Evolutionary conservation across 2,329 filamentous ascomycete genomes (phyloP), one percentile per base, ranked within the genome.

Genomic region (Teratosphaeria epicoccoides): DNA sequence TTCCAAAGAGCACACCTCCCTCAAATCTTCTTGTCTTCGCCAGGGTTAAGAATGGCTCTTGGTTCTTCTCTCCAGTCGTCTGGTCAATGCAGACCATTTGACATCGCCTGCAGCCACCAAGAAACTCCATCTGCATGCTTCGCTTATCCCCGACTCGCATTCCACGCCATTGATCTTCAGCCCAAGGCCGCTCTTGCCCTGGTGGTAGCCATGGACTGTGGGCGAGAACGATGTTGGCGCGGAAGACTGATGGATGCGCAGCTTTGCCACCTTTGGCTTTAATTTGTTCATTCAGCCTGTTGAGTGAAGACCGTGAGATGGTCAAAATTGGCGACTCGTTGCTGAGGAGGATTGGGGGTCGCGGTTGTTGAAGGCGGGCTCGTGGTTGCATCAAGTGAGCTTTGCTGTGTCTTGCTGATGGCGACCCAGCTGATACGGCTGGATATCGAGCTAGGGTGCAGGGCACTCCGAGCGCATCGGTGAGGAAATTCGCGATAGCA

Each of bases 51-150:
- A 93, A 95, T 0, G 93, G 93, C 67, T 97, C 93, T 56, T 88
- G 82, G 57, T 83, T 81, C 66, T 82, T 86, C 56, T 82, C 76
- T 0, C 83, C 89, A 11, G 85, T 95, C 46, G 82, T 74, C 67
- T 96, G 93, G 63, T 98, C 84, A 45, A 97, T 81, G 65, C 91
- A 96, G 9, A 98, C 85, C 90, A 98, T 97, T 67, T 95, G 89
- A 61, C 93, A 98, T 53, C 93, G 76, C 54, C 88, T 80, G 63
- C 93, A 98, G 2, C 86, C 80, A 0, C 90, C 91, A 4, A 97
- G 71, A 62, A 94, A 80, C 55, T 85, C 76, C 61, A 88, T 86
- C 9, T 70, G 68, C 53, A 83, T 76, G 63, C 67, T 59, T 10
- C 40, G 46, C 5, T 47, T 46, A 9, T 47, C 52, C 1, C 85